These are phyloP conservation scores for Arachnomyces sp. DNA, from an alignment of 2,329 filamentous ascomycete genomes.

Conservation along the genomic window DNA sequence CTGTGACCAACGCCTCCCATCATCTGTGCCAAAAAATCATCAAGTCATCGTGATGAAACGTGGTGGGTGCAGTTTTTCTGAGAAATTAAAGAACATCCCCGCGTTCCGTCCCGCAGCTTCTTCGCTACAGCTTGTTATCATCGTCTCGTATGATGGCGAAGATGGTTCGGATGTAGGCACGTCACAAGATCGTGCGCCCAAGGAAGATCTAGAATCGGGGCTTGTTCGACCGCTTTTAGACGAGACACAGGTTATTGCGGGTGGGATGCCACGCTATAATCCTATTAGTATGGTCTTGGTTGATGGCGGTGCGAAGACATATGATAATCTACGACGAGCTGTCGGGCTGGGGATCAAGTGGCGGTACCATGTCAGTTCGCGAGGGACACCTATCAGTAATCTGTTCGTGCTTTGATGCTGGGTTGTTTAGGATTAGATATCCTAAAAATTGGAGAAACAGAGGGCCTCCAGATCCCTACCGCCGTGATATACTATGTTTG, in stretches of 20 bases:
- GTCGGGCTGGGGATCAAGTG: conserved; percentile 65
- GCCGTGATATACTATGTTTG: too few relatives aligned
- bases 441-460: too few relatives aligned
- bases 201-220: conserved; percentile 26
- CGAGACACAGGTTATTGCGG: conserved; percentile 60
- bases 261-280: conserved; percentile 59
- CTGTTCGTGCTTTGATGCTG: conserved; percentile 53
- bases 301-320: conserved; percentile 58
- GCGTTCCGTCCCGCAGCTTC: conserved; percentile 54
- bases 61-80: conserved; percentile 73
- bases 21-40: conserved; percentile 46
- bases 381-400: conserved; percentile 71
- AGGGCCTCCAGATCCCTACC: too few relatives aligned
- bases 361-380: conserved; percentile 70
- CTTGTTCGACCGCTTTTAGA: conserved; percentile 65
- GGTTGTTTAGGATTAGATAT: background rate
- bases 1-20: conserved; percentile 46
- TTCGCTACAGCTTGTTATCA: conserved; percentile 64
- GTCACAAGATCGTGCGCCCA: background rate
- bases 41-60: conserved; percentile 75
- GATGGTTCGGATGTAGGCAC: conserved; percentile 18
- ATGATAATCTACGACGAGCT: conserved; percentile 55
- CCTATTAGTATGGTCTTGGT: conserved; percentile 80
- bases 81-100: conserved; percentile 80
- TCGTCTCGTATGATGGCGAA: conserved; percentile 22